Evolutionary conservation across 2,329 filamentous ascomycete genomes (phyloP), one percentile per base, ranked within the genome.

Genomic region (Paecilomyces variotii): DNA sequence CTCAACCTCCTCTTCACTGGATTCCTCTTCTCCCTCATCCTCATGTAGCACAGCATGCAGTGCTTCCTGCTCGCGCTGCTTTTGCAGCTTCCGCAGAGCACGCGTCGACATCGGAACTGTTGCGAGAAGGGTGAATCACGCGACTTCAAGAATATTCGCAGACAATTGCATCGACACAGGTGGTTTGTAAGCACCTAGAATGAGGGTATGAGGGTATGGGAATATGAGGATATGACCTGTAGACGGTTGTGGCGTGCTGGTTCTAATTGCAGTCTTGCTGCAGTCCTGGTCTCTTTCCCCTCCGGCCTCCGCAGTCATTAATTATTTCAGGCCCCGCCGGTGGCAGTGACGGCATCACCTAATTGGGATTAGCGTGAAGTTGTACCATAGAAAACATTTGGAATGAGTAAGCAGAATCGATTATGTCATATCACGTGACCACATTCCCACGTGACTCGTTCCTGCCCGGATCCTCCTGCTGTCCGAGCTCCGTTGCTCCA

Each of bases 41-140:
- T 67, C 65, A 45, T 76, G 70, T 53, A 72, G 70, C 12, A 74
- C 67, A 45, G 71, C 70, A 61, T 79, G 73, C 62, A 79, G 77
- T 63, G 80, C 77, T 67, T 80, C 79, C 69, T 83, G 80, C 67
- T 85, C 84, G 59, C 80, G 80, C 75, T 86, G 82, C 62, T 80
- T 80, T 68, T 87, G 84, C 57, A 85, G 79, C 68, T 85, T 85
- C 27, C 85, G 80, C 57, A 88, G 73, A n/a, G 85, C 85, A 63
- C 86, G 81, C 19, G 84, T 84, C 51, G 85, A 87, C 85, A 88
- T 88, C 50, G 58, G 66, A 65, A 51, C 19, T 26, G 57, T n/a
- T 50, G 34, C 14, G 12, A 25, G 49, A 50, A 56, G 30, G 50
- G 11, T 30, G 9, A 26, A 19, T 34, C 39, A 54, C 9, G 27